Evolutionary conservation across 2,329 filamentous ascomycete genomes (phyloP).

Genomic region (Claviceps pusilla): DNA sequence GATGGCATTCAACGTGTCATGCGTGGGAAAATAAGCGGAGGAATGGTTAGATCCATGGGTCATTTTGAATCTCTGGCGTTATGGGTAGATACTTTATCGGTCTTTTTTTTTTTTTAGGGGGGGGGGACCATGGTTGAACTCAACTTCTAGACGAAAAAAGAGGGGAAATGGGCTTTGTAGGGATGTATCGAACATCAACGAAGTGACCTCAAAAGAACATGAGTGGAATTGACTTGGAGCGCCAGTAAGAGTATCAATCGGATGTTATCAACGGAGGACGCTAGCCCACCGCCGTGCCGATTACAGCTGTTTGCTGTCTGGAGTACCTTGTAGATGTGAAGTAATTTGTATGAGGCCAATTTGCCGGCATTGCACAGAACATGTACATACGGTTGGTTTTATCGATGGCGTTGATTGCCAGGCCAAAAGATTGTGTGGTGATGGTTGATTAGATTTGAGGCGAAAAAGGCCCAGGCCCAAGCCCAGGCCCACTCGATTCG

Average conservation of each 20-base stretch:
- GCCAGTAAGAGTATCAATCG: not conserved
- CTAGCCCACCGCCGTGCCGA: no score
- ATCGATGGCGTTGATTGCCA: no score
- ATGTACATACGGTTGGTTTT: no score
- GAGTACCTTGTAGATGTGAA: no score
- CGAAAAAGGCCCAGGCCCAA: no score
- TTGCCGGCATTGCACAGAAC: no score
- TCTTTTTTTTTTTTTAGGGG: not conserved
- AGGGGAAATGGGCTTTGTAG: not conserved
- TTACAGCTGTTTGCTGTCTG: no score
- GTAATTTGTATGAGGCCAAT: no score
- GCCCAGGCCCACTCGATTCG: no score
- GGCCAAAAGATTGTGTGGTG: no score
- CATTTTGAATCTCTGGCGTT: not conserved
- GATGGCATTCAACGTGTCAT: constrained; percentile 2
- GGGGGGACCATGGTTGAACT: constrained; percentile 1
- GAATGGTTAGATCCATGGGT: not conserved
- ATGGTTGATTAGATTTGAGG: no score
- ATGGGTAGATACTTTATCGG: not conserved
- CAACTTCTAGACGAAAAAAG: not conserved
- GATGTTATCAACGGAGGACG: no score
- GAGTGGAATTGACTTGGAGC: not conserved
- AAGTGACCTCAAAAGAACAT: not conserved
- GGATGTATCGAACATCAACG: not conserved
- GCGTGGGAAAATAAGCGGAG: not conserved